Evolutionary conservation across 2,329 filamentous ascomycete genomes (phyloP), one percentile per base, ranked within the genome.

Genomic region (Botrytis deweyae): DNA sequence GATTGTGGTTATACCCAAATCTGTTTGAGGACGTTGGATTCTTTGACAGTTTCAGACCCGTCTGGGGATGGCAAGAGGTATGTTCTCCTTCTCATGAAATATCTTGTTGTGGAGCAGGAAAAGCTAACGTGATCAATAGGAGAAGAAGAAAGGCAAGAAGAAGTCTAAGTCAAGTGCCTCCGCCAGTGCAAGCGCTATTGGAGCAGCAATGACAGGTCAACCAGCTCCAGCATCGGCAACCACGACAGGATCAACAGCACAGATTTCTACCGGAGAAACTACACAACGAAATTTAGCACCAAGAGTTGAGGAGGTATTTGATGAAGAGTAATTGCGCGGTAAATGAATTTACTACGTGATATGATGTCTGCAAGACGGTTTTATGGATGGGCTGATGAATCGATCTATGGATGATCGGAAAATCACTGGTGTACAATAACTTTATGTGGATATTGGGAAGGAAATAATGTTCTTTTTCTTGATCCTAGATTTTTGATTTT

Each of bases 1-100:
- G 96, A 79, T 87, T 99, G n/a, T 99, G 96, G 96, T 87, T 99
- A 63, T 99, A 95, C 84, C 96, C 96, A 67, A 99, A 99, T 81
- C 85, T 99, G 33, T 99, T 98, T 86, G 96, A 99, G 83, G 96
- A 99, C 81, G 96, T 99, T 42, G 97, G 95, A 12, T 98, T 99
- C 85, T 92, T 99, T 83, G 96, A 99, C 82, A 97, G 93, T 80
- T 99, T 99, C 88, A 92, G 92, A 81, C 96, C 96, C 33, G 84
- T 97, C 9, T 99, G 96, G 95, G 96, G 94, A 75, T 99, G 96
- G 96, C 96, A 99, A 83, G 95, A 97, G 89, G 94, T 97, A 81
- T 83, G 88, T 83, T 63, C 12, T 25, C 12, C 36, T 29, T 63
- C 58, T 33, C 33, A 7, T 25, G 62, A 44, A 25, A 22, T 6